Conservation (phyloP, 2,329 filamentous ascomycete species). For the Dichotomopilus funicola region DNA sequence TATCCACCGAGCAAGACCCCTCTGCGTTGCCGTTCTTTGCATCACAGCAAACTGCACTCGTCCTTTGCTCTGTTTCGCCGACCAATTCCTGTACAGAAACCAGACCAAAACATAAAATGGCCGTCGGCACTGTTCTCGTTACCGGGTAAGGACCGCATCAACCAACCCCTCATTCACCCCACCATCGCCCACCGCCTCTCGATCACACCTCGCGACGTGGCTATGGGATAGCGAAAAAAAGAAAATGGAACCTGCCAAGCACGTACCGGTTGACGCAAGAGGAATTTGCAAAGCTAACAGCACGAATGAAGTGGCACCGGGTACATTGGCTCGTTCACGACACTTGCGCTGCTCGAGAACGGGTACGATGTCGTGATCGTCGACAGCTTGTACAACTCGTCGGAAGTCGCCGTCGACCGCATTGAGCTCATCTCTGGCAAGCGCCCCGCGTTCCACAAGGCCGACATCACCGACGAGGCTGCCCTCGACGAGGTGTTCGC, state of each 20-base stretch:
- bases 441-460: slow-evolving; percentile 75
- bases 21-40: background rate
- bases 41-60: background rate
- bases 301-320: slow-evolving; percentile 70
- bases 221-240: background rate
- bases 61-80: slow-evolving; percentile 9
- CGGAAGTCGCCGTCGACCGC: slow-evolving; percentile 81
- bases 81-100: background rate
- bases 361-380: slow-evolving; percentile 95
- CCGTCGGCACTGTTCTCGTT: slow-evolving; percentile 81
- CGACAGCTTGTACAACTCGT: slow-evolving; percentile 97
- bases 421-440: slow-evolving; percentile 91
- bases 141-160: slow-evolving; percentile 63
- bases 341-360: slow-evolving; percentile 83
- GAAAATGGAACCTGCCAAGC: background rate
- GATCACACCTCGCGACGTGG: slow-evolving; percentile 1
- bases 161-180: slow-evolving; percentile 7
- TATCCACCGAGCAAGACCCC: background rate
- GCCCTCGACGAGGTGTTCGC: slow-evolving; percentile 81
- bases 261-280: background rate
- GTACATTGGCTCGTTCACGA: slow-evolving; percentile 98
- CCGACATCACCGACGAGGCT: slow-evolving; percentile 81
- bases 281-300: slow-evolving; percentile 6
- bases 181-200: slow-evolving; percentile 7
- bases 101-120: slow-evolving; percentile 45